These are phyloP conservation scores for Sechiopsis laciniata DNA, from an alignment of 306 rosid genomes.

Conservation along the genomic window DNA sequence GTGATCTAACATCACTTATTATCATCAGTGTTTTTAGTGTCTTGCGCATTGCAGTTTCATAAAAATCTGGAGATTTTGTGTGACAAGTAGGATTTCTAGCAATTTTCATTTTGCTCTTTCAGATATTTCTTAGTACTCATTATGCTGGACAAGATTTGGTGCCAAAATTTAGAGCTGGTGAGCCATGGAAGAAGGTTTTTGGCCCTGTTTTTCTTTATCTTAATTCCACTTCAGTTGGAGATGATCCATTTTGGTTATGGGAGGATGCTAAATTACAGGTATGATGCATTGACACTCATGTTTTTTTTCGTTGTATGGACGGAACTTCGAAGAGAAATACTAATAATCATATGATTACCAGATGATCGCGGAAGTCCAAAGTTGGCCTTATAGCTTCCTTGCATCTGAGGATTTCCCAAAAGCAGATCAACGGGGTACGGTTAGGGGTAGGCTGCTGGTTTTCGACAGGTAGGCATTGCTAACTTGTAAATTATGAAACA, in stretches of 20 bases:
- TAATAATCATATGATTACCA: conserved; percentile 36
- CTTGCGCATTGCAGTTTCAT: neutral
- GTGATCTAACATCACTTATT: conserved; percentile 23
- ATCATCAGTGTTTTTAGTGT: neutral
- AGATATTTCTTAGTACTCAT: conserved; percentile 58
- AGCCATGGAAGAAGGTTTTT: conserved; percentile 51
- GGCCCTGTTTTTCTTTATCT: conserved; percentile 49
- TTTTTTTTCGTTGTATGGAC: conserved; percentile 18
- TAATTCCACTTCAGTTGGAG: conserved; percentile 29
- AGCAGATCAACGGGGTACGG: conserved; percentile 34
- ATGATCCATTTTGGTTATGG: conserved; percentile 45
- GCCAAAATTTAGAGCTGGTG: conserved; percentile 42
- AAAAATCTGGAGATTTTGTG: neutral
- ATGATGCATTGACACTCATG: neutral
- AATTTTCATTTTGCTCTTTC: conserved; percentile 18
- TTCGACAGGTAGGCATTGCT: conserved; percentile 50
- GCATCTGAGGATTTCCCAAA: conserved; percentile 45
- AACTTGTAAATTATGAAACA: neutral
- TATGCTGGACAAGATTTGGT: conserved; percentile 47
- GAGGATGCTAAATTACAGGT: conserved; percentile 52
- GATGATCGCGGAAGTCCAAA: conserved; percentile 48
- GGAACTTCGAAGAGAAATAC: conserved; percentile 23
- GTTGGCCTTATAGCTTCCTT: conserved; percentile 48
- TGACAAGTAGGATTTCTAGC: neutral
- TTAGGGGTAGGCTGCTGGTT: conserved; percentile 40